phyloP scores from a whole-genome alignment of 2,329 filamentous ascomycete genomes.

The Cytospora chrysosperma region DNA sequence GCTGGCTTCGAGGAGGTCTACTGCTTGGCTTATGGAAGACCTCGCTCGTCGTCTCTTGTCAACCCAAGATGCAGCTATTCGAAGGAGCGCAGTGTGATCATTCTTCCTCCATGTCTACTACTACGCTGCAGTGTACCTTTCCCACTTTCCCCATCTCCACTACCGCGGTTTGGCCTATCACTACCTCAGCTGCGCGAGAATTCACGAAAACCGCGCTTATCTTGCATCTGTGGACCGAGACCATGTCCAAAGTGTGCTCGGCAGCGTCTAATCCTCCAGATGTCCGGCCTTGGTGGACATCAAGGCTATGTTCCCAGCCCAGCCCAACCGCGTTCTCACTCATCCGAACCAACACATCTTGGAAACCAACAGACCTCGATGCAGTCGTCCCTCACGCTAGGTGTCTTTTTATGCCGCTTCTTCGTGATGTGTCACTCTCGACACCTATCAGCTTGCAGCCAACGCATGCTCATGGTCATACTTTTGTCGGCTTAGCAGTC shows the following conservation, averaged over 20 bases:
- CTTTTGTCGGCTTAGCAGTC: neutral
- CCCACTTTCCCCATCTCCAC: neutral
- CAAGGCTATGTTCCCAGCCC: neutral
- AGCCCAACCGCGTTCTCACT: neutral
- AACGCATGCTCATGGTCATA: neutral
- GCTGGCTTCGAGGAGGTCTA: neutral
- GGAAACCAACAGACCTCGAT: neutral
- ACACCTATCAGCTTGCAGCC: neutral
- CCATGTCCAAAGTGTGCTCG: neutral
- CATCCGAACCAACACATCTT: neutral
- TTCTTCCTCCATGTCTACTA: neutral
- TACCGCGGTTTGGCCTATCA: neutral
- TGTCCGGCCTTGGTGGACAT: neutral
- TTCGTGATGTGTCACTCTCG: neutral
- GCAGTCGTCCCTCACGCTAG: neutral
- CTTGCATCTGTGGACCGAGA: neutral
- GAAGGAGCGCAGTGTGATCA: neutral
- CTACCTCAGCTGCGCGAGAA: neutral
- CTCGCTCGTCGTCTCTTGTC: neutral
- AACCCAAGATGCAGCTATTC: neutral
- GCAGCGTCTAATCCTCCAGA: constrained; percentile 9
- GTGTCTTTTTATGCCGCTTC: neutral
- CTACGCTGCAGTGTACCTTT: neutral
- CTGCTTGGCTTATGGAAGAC: constrained; percentile 4
- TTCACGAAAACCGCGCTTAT: neutral